Conservation (phyloP, 31 red algal genomes). For the Odonthalia washingtoniensis region DNA sequence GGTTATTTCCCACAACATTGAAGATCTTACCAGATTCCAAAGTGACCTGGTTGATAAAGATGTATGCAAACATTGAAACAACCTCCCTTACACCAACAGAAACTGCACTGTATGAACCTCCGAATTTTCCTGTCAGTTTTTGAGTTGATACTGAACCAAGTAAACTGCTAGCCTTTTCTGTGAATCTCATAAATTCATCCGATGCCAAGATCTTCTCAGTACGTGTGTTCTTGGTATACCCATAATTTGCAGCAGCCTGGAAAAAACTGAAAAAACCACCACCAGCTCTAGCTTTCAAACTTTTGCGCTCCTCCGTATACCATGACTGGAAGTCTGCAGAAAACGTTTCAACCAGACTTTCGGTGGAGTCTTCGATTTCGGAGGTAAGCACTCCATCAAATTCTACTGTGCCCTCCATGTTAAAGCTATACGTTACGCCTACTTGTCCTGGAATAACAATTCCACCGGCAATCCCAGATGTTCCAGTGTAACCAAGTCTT, state of each 20-base stretch:
- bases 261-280: conserved; percentile 39
- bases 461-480: conserved; percentile 12
- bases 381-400: conserved; percentile 22
- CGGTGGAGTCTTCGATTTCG: conserved; percentile 20
- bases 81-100: conserved; percentile 4
- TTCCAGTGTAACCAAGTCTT: conserved; percentile 34
- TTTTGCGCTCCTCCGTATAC: conserved; percentile 17
- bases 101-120: neutral
- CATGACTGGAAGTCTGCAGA: conserved; percentile 9
- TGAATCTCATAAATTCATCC: conserved; percentile 3
- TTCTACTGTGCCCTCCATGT: conserved; percentile 13
- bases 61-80: conserved; percentile 29
- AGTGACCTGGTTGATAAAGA: conserved; percentile 49
- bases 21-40: conserved; percentile 29
- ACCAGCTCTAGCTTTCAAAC: conserved; percentile 25
- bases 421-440: neutral
- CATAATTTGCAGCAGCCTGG: conserved; percentile 50
- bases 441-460: conserved; percentile 8
- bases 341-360: neutral
- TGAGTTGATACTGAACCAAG: neutral
- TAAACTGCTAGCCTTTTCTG: neutral
- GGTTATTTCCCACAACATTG: conserved; percentile 27
- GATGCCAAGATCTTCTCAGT: neutral
- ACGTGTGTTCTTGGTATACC: conserved; percentile 13
- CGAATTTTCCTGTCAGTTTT: neutral